Evolutionary conservation across 257 asterid species (phyloP).

Genomic region (Solanum phureja): DNA sequence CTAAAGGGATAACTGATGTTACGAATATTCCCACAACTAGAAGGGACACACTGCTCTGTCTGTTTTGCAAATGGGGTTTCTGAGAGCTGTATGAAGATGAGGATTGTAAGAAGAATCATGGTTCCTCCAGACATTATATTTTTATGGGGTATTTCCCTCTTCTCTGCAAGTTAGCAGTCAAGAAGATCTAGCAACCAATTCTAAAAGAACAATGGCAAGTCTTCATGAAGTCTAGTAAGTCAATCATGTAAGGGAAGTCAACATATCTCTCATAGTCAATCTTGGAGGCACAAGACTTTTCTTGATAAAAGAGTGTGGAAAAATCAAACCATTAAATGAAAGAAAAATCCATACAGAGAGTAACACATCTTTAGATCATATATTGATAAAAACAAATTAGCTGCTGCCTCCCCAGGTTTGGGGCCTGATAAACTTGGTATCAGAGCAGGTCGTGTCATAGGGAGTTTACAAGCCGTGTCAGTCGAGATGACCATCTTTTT

Average conservation of each 20-base stretch:
- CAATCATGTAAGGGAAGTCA: neutral
- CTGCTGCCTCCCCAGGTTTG: neutral
- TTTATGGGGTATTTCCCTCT: no score
- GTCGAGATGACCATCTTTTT: neutral
- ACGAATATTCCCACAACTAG: neutral
- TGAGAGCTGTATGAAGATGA: neutral
- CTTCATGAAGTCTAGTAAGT: neutral
- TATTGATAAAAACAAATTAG: no score
- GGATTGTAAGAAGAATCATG: neutral
- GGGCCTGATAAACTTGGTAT: neutral
- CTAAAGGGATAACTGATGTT: constrained; percentile 8
- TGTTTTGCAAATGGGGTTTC: neutral
- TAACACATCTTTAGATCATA: no score
- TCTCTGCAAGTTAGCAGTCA: no score
- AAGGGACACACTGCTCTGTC: neutral
- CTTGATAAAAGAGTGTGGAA: neutral
- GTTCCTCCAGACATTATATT: neutral
- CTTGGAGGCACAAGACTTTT: neutral
- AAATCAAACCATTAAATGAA: neutral
- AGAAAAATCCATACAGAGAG: no score
- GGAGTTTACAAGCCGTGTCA: neutral
- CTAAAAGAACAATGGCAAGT: no score
- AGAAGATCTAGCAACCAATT: no score
- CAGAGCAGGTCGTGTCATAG: fast-evolving
- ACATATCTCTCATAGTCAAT: neutral